phyloP scores from a whole-genome alignment of 352 stramenopile species.

The Phytophthora hybrid region DNA sequence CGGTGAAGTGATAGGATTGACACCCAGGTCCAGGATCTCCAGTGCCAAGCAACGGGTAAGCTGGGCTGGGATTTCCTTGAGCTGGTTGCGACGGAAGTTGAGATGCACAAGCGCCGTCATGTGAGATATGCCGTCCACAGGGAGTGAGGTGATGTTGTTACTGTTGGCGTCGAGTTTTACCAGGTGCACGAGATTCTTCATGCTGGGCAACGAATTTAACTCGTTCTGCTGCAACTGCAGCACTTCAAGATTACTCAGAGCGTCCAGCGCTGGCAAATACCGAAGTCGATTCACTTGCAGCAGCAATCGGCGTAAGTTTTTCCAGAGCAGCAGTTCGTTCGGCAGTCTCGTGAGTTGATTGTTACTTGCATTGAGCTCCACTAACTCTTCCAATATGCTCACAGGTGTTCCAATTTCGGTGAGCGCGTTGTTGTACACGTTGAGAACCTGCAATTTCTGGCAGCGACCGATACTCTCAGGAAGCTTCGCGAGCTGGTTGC shows the following conservation, averaged over 20 bases:
- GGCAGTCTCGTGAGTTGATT: slow-evolving; percentile 58
- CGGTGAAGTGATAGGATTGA: slow-evolving; percentile 61
- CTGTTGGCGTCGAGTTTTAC: slow-evolving; percentile 84
- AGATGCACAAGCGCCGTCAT: slow-evolving; percentile 73
- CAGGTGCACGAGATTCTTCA: slow-evolving; percentile 68
- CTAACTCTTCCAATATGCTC: slow-evolving; percentile 58
- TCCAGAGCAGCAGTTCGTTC: slow-evolving; percentile 50
- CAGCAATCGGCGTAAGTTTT: slow-evolving; percentile 64
- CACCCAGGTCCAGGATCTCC: slow-evolving; percentile 77
- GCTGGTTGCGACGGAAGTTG: slow-evolving; percentile 69
- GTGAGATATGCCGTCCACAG: slow-evolving; percentile 39
- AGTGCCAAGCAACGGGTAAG: slow-evolving; percentile 56
- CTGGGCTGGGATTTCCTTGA: slow-evolving; percentile 57
- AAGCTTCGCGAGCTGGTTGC: slow-evolving; percentile 61
- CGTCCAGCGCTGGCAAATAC: slow-evolving; percentile 54
- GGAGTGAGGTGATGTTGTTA: slow-evolving; percentile 71
- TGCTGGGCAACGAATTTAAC: slow-evolving; percentile 62
- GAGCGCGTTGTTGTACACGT: slow-evolving; percentile 86
- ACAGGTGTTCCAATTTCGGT: slow-evolving; percentile 55
- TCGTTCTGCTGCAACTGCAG: slow-evolving; percentile 72
- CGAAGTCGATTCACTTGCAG: slow-evolving; percentile 65
- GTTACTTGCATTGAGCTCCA: slow-evolving; percentile 82
- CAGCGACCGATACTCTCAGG: slow-evolving; percentile 65
- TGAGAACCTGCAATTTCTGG: slow-evolving; percentile 59
- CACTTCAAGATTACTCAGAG: slow-evolving; percentile 67